These are phyloP conservation scores for Alternaria ventricosa DNA, from an alignment of 2,329 filamentous ascomycete species.

Conservation along the genomic window DNA sequence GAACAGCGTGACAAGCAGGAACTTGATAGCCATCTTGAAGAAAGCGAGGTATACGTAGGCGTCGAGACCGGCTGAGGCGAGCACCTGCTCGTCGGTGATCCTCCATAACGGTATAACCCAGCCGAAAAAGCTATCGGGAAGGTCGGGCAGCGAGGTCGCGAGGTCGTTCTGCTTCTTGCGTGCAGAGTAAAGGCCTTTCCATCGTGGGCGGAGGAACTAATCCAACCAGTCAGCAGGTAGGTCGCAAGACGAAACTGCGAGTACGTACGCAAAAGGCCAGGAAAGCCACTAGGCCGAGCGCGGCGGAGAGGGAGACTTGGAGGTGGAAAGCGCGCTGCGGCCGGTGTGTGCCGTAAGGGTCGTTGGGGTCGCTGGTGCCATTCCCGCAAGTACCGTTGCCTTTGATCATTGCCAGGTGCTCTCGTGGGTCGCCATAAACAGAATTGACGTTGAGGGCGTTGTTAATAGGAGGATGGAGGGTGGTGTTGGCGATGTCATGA, in stretches of 20 bases:
- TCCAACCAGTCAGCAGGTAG: slow-evolving; percentile 29
- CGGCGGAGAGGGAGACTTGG: slow-evolving; percentile 75
- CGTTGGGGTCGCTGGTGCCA: slow-evolving; percentile 17
- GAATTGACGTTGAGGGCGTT: slow-evolving; percentile 8
- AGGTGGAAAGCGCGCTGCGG: slow-evolving; percentile 55
- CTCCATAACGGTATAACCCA: slow-evolving; percentile 89
- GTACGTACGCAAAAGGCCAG: slow-evolving; percentile 74
- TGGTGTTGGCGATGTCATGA: slow-evolving; percentile 13
- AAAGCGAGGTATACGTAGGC: slow-evolving; percentile 96
- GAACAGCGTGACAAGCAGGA: slow-evolving; percentile 79
- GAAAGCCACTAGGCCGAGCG: slow-evolving; percentile 74
- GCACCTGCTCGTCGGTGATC: slow-evolving; percentile 86
- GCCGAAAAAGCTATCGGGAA: slow-evolving; percentile 85
- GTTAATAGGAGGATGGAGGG: slow-evolving; percentile 5
- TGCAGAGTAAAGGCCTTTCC: slow-evolving; percentile 88
- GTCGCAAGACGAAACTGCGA: slow-evolving; percentile 1
- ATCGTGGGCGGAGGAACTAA: slow-evolving; percentile 85
- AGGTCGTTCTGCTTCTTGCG: slow-evolving; percentile 76
- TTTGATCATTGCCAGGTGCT: slow-evolving; percentile 28
- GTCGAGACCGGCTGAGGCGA: slow-evolving; percentile 89
- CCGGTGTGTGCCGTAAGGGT: slow-evolving; percentile 43
- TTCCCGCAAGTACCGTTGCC: slow-evolving; percentile 22
- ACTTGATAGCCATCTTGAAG: slow-evolving; percentile 92
- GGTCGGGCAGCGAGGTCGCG: slow-evolving; percentile 72
- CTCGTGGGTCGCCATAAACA: slow-evolving; percentile 17